Conservation (phyloP, 2,329 filamentous ascomycete genomes). For the Aspergillus terreus region DNA sequence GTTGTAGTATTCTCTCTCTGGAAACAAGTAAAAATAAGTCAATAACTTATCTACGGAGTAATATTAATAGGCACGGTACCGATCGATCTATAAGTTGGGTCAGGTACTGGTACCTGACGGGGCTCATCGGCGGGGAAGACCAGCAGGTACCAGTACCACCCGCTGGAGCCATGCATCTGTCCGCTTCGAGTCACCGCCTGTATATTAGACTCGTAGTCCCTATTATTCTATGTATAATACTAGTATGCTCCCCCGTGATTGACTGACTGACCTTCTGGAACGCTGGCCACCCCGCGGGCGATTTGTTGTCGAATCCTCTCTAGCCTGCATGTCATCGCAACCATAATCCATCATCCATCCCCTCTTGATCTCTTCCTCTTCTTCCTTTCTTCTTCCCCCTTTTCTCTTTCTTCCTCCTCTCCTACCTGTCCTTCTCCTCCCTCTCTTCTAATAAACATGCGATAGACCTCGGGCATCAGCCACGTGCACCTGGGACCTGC, state of each 20-base stretch:
- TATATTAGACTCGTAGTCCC: too few species aligned
- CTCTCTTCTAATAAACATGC: slow-evolving; percentile 31
- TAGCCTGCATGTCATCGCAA: neutral
- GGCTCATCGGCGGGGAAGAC: neutral
- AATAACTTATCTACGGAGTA: too few species aligned
- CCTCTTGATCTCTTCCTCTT: neutral
- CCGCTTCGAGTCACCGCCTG: slow-evolving; percentile 27
- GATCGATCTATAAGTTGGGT: too few species aligned
- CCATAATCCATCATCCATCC: slow-evolving; percentile 1
- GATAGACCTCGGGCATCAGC: slow-evolving; percentile 25
- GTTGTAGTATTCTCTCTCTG: too few species aligned
- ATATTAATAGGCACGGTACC: too few species aligned
- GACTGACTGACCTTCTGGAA: neutral
- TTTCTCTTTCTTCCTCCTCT: slow-evolving; percentile 2
- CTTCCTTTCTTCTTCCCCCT: neutral
- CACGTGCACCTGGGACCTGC: slow-evolving; percentile 2
- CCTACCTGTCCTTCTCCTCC: slow-evolving; percentile 11
- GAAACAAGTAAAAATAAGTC: too few species aligned
- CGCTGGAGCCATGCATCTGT: slow-evolving; percentile 21
- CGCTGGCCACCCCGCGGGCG: too few species aligned
- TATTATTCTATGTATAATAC: too few species aligned
- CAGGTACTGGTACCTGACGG: too few species aligned
- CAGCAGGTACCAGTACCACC: neutral
- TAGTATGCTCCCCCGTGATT: neutral
- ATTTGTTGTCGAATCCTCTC: too few species aligned